Percentiles rank a stretch among this genome's conserved stretches.
These are phyloP conservation scores for Sphaerulina vaccinii DNA, from an alignment of 2,329 filamentous ascomycete species.

Conservation along the genomic window DNA sequence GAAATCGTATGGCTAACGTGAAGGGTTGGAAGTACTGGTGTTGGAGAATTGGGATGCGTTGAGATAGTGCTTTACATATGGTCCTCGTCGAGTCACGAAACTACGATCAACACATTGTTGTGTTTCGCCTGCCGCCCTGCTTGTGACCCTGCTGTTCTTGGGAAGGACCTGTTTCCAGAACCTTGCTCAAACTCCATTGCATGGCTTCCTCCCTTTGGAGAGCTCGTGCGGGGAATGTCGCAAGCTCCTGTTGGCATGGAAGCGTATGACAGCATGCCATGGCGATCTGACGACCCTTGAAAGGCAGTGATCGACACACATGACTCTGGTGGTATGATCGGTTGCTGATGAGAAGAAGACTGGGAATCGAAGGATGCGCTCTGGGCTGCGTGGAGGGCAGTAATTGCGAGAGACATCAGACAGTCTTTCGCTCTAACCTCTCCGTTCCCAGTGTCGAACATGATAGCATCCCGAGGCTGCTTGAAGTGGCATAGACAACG, in stretches of 20 bases:
- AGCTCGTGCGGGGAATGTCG: conserved; percentile 1
- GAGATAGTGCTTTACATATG: not conserved
- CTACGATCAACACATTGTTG: not conserved
- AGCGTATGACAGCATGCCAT: not conserved
- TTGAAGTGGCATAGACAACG: too few relatives aligned
- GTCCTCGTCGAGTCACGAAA: not conserved
- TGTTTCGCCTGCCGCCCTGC: not conserved
- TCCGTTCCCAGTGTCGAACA: too few relatives aligned
- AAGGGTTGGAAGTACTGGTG: too few relatives aligned
- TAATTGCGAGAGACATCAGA: too few relatives aligned
- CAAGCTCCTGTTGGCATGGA: conserved; percentile 7
- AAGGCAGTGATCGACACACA: conserved; percentile 6
- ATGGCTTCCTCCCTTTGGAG: conserved; percentile 1
- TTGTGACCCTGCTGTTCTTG: not conserved
- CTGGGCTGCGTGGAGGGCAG: too few relatives aligned
- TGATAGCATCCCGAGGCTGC: too few relatives aligned
- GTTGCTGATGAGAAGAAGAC: too few relatives aligned
- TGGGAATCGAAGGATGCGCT: too few relatives aligned
- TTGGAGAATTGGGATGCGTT: too few relatives aligned
- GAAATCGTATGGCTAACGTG: too few relatives aligned
- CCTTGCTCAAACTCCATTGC: not conserved
- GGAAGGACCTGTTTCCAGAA: not conserved
- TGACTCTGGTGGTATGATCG: not conserved
- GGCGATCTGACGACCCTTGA: not conserved
- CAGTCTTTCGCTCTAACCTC: too few relatives aligned